Percentiles rank a stretch among this genome's conserved stretches.
Conservation (phyloP, 177 flowering plant genomes). For the Vitis hybrid region DNA sequence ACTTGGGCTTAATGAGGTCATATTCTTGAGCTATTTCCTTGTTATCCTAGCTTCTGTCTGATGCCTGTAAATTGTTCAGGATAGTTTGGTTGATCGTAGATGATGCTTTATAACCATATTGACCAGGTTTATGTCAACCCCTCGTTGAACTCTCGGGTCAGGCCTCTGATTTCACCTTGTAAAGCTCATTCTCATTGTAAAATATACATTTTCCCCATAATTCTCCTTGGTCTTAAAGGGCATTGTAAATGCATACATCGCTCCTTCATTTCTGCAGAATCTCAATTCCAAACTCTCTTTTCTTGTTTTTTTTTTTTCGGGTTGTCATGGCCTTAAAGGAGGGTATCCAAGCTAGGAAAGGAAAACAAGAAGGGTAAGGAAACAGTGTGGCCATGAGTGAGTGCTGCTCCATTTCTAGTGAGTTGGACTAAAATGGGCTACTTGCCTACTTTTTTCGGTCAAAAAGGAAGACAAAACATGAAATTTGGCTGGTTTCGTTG, state of each 20-base stretch:
- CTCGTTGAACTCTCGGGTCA: not conserved
- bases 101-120: not conserved
- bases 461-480: no score
- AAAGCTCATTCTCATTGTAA: constrained; percentile 4
- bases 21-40: constrained; percentile 34
- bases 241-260: not conserved
- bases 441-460: no score
- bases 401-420: no score
- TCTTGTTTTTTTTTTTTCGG: not conserved
- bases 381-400: no score
- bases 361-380: no score
- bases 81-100: constrained; percentile 1
- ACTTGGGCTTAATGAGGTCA: constrained; percentile 77
- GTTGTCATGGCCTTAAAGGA: not conserved
- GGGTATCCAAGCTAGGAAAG: no score
- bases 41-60: not conserved
- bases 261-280: not conserved
- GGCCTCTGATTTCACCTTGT: constrained; percentile 6
- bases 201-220: constrained; percentile 6
- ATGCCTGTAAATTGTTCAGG: constrained; percentile 21
- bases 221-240: not conserved
- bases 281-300: not conserved
- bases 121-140: constrained; percentile 12
- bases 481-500: no score
- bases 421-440: no score